Evolutionary conservation across 1,139 yeast species (phyloP).

Genomic region (Taphrina deformans): DNA sequence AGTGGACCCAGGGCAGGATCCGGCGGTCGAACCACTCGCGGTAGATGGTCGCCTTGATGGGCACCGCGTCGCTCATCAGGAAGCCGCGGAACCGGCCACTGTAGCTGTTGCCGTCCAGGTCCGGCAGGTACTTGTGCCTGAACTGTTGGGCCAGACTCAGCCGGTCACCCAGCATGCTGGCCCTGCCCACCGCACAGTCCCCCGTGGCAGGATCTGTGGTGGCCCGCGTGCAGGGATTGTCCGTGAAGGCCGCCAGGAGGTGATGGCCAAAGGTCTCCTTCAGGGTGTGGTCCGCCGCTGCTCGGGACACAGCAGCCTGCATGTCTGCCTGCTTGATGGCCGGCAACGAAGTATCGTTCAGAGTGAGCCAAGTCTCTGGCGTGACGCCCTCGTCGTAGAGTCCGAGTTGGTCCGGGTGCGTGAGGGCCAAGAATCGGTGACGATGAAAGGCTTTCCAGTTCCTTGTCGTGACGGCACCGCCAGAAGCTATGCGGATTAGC

Average conservation of each 20-base stretch:
- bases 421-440: slow-evolving; percentile 7
- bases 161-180: background rate
- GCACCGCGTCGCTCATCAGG: slow-evolving; percentile 36
- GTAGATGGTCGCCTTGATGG: slow-evolving; percentile 39
- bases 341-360: background rate
- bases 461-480: background rate
- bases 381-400: background rate
- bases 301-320: background rate
- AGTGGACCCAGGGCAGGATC: slow-evolving; percentile 40
- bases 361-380: background rate
- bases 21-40: slow-evolving; percentile 40
- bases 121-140: slow-evolving; percentile 38
- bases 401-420: background rate
- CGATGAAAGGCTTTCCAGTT: slow-evolving; percentile 11
- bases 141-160: slow-evolving; percentile 15
- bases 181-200: background rate
- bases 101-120: slow-evolving; percentile 39
- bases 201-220: background rate
- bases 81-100: slow-evolving; percentile 39
- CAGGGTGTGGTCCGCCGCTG: background rate
- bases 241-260: background rate
- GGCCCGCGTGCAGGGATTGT: background rate
- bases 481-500: background rate
- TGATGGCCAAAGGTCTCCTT: background rate
- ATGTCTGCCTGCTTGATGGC: background rate